phyloP scores from a whole-genome alignment of 345 rosid genomes.

The Salix suchowensis region DNA sequence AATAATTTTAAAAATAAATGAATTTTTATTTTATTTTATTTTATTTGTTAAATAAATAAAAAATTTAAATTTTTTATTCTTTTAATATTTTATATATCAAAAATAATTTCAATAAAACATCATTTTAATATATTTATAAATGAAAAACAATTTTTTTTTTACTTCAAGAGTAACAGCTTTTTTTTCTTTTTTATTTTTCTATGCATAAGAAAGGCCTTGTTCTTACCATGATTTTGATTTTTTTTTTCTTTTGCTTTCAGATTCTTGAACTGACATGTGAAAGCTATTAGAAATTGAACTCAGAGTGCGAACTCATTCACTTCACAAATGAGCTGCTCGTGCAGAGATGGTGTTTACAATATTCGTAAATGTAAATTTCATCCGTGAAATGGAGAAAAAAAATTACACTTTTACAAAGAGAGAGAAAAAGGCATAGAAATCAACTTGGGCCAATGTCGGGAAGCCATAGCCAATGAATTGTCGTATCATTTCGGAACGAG shows the following conservation, averaged over 20 bases:
- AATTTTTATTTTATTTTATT: too few species aligned
- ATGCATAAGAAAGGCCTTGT: background rate
- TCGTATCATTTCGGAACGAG: background rate
- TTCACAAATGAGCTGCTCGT: background rate
- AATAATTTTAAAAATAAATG: too few species aligned
- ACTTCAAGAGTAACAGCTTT: background rate
- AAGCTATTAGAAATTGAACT: background rate
- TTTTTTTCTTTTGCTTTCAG: background rate
- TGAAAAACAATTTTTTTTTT: too few species aligned
- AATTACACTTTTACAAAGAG: background rate
- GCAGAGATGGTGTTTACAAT: too few species aligned
- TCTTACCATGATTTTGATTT: background rate
- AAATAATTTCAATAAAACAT: too few species aligned
- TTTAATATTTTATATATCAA: too few species aligned
- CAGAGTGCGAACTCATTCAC: background rate
- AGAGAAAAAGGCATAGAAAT: background rate
- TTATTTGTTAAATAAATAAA: too few species aligned
- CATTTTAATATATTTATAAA: too few species aligned
- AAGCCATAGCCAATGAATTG: background rate
- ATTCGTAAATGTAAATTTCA: background rate
- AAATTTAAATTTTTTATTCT: too few species aligned
- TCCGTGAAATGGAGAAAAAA: background rate
- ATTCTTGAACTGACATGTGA: background rate
- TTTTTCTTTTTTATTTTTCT: background rate
- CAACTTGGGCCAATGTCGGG: background rate